Conservation (phyloP, 192 early-diverging fungal species). For the Coemansia pectinata region DNA sequence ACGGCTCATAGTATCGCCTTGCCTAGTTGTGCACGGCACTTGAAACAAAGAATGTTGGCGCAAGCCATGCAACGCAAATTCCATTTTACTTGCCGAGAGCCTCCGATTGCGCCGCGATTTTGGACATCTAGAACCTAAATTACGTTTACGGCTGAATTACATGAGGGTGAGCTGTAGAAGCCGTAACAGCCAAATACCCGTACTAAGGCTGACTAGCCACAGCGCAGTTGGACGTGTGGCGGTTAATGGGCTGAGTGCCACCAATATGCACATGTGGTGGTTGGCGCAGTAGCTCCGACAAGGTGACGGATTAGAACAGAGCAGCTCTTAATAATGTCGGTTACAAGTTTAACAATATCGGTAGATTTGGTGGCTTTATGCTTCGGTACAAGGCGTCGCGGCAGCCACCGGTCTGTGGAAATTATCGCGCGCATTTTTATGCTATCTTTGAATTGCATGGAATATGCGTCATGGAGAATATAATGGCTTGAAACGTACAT, state of each 20-base stretch:
- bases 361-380: not conserved
- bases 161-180: not conserved
- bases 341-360: not conserved
- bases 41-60: not conserved
- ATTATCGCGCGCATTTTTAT: slow-evolving; percentile 16
- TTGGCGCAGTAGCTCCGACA: not conserved
- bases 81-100: not conserved
- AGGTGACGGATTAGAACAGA: not conserved
- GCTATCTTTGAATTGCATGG: not conserved
- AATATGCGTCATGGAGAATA: slow-evolving; percentile 1
- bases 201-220: not conserved
- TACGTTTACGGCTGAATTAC: not conserved
- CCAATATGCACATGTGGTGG: not conserved
- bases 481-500: slow-evolving; percentile 30
- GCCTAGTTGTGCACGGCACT: not conserved
- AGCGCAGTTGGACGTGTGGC: not conserved
- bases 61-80: not conserved
- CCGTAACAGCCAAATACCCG: not conserved
- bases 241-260: not conserved
- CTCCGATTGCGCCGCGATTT: not conserved
- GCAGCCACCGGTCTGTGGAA: not conserved
- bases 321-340: not conserved
- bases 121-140: not conserved
- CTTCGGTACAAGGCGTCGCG: not conserved
- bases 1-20: not conserved